Base-by-base conservation (phyloP, 2,329 filamentous ascomycete species). In the Aureobasidium subglaciale region DNA sequence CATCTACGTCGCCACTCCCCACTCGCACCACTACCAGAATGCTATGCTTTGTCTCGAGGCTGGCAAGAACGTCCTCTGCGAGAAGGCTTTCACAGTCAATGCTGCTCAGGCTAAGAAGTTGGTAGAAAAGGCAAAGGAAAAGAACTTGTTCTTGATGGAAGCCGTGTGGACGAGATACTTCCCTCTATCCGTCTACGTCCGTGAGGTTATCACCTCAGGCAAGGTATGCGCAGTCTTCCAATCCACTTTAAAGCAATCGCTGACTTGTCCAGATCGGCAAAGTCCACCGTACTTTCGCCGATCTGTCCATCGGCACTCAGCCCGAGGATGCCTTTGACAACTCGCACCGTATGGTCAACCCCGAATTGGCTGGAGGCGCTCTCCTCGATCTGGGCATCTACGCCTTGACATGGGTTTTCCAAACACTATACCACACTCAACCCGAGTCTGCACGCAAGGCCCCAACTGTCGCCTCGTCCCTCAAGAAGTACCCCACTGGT, bases 1-100 rank as follows among this genome's bases (percentile, higher is more conserved):
- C 63, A 73, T 96, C 72, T 96, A 95, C 71, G 82, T 96, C 56
- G 90, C 89, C 22, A 95, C 90, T 4, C 90, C 90, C 15, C 90
- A 95, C 74, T 91, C 87, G 64, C 90, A 95, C 70, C 90, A 96
- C 75, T 95, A 91, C 75, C 89, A 95, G 70, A 92, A 96, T 72
- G 81, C 83, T 60, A 88, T 90, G 82, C 80, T 95, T n/a, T 87
- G 85, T 40, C 78, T 96, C 35, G 81, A 88, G 62, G 87, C 87
- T 7, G 87, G 88, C 65, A 96, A 95, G 78, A 80, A 92, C 64
- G 89, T 96, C 27, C 80, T 96, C 30, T 95, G 90, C 70, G 90
- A 96, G 72, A 96, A 96, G 77, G 83, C 90, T 0, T 85, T 96
- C 64, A 95, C 90, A 1, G 87, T 92, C 60, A 95, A 86, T 60